Evolutionary conservation across 345 rosid genomes (phyloP).

Genomic region (Anacardium occidentale): DNA sequence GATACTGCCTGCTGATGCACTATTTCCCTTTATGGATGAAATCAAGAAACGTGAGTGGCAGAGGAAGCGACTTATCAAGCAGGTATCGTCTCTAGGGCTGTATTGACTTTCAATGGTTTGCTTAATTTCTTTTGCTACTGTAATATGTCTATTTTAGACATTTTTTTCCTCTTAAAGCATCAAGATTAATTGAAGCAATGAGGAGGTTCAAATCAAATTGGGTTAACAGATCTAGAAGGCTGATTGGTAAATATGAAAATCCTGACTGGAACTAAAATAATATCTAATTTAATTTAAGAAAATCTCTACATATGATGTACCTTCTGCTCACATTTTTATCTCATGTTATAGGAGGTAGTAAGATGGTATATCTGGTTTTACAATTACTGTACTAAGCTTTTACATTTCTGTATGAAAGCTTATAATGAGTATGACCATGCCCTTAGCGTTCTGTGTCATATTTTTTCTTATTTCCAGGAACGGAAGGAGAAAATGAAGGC

Average conservation of each 20-base stretch:
- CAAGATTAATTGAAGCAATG: constrained; percentile 4
- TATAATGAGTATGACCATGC: background rate
- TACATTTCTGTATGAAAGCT: background rate
- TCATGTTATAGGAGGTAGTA: background rate
- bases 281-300: background rate
- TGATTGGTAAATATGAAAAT: background rate
- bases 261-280: background rate
- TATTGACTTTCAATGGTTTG: background rate
- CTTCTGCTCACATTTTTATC: background rate
- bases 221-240: background rate
- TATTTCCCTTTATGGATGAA: constrained; percentile 83
- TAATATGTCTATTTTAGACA: background rate
- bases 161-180: background rate
- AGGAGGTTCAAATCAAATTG: background rate
- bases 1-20: constrained; percentile 57
- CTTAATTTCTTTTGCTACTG: background rate
- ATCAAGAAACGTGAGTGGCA: constrained; percentile 80
- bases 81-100: constrained; percentile 42
- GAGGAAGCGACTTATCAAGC: constrained; percentile 70
- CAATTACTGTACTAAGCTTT: too few species aligned
- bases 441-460: constrained; percentile 26
- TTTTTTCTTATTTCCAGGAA: constrained; percentile 51
- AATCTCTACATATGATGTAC: background rate
- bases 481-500: constrained; percentile 71
- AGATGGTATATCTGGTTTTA: background rate